Percentiles rank a stretch among this genome's conserved stretches.
phyloP scores from a whole-genome alignment of 116 monocot genomes.

The Dioscorea cayenensis region DNA sequence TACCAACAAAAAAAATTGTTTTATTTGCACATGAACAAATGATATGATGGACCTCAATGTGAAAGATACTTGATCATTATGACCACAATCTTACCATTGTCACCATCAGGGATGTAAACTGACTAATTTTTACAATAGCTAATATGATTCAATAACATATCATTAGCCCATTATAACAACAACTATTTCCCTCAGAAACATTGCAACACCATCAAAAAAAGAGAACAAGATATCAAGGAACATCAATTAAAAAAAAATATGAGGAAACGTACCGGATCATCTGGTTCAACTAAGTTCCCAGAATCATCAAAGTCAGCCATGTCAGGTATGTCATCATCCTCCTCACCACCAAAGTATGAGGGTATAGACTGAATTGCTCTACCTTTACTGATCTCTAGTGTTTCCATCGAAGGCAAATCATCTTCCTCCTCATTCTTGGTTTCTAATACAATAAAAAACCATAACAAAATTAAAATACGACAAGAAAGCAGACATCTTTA shows the following conservation, averaged over 20 bases:
- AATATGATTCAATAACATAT: too few relatives aligned
- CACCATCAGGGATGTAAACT: too few relatives aligned
- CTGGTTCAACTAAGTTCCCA: slow-evolving; percentile 59
- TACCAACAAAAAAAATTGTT: too few relatives aligned
- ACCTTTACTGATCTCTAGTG: slow-evolving; percentile 50
- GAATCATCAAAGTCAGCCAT: slow-evolving; percentile 67
- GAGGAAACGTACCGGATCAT: slow-evolving; percentile 60
- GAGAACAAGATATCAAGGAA: not conserved
- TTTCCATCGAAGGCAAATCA: slow-evolving; percentile 86
- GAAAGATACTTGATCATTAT: too few relatives aligned
- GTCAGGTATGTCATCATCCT: slow-evolving; percentile 96
- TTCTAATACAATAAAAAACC: slow-evolving; percentile 21
- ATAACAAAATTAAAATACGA: not conserved
- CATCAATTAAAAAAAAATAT: not conserved
- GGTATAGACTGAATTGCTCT: slow-evolving; percentile 63
- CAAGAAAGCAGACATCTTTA: not conserved
- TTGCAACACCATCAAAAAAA: not conserved
- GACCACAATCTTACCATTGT: too few relatives aligned
- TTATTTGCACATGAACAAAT: too few relatives aligned
- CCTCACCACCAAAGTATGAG: slow-evolving; percentile 78
- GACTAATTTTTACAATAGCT: too few relatives aligned
- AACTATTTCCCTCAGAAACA: not conserved
- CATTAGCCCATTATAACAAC: too few relatives aligned
- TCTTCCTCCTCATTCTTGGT: slow-evolving; percentile 50
- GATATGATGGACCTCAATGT: too few relatives aligned